Conservation (phyloP, 805 yeast genomes). For the Ascoidea tarda region DNA sequence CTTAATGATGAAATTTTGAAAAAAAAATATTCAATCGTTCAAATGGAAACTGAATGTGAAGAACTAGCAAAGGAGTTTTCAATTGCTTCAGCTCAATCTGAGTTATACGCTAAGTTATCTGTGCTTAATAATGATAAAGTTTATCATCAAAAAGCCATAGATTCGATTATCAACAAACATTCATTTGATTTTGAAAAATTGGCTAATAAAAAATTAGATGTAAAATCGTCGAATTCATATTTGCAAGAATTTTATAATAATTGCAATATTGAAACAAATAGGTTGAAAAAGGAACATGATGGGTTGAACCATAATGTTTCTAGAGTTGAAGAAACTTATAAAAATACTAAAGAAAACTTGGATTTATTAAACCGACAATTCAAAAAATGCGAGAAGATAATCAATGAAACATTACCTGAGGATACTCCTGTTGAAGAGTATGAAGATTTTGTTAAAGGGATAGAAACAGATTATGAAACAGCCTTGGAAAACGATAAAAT, state of each 20-base stretch:
- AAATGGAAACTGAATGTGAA: slow-evolving; percentile 34
- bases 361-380: slow-evolving; percentile 6
- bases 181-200: slow-evolving; percentile 12
- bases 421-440: slow-evolving; percentile 33
- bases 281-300: slow-evolving; percentile 8
- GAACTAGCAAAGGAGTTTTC: slow-evolving; percentile 34
- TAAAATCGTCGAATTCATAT: not conserved
- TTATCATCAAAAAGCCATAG: slow-evolving; percentile 18
- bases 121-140: slow-evolving; percentile 26
- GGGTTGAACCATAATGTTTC: slow-evolving; percentile 10
- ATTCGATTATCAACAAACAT: slow-evolving; percentile 17
- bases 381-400: slow-evolving; percentile 8
- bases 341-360: slow-evolving; percentile 8
- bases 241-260: slow-evolving; percentile 1
- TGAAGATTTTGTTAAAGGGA: slow-evolving; percentile 32
- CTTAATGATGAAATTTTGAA: slow-evolving; percentile 22
- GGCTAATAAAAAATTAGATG: slow-evolving; percentile 10
- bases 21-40: slow-evolving; percentile 22
- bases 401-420: slow-evolving; percentile 21
- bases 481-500: slow-evolving; percentile 57
- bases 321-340: slow-evolving; percentile 10
- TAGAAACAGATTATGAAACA: slow-evolving; percentile 47
- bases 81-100: slow-evolving; percentile 42
- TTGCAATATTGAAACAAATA: slow-evolving; percentile 8
- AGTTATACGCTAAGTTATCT: slow-evolving; percentile 37